A percentile compares a stretch with the other conserved stretches of the same genome.
These are phyloP conservation scores for Chrysanthemum makinoi DNA, from an alignment of 129 eudicot species.

Conservation along the genomic window DNA sequence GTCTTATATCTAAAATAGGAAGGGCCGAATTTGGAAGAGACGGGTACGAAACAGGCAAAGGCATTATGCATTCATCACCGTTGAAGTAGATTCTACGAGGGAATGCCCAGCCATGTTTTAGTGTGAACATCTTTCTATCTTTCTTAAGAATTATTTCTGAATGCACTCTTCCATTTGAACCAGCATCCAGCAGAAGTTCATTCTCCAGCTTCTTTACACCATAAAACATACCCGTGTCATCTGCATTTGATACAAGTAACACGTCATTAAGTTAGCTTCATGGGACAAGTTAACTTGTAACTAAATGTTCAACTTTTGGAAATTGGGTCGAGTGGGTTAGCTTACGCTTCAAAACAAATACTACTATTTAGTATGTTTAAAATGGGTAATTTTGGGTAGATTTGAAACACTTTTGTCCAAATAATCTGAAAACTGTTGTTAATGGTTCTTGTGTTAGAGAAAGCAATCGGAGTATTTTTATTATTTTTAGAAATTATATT, in stretches of 20 bases:
- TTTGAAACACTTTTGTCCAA: too few species aligned
- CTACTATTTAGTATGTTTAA: background rate
- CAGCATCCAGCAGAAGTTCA: conserved; percentile 36
- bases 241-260: conserved; percentile 32
- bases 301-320: too few species aligned
- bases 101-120: conserved; percentile 50
- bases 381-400: background rate
- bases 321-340: background rate
- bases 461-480: too few species aligned
- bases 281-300: too few species aligned
- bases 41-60: conserved; percentile 51
- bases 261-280: background rate
- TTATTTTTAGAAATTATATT: too few species aligned
- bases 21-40: conserved; percentile 38
- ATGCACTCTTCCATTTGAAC: conserved; percentile 40
- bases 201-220: conserved; percentile 36
- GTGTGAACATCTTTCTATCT: conserved; percentile 36
- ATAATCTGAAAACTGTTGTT: too few species aligned
- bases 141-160: conserved; percentile 44
- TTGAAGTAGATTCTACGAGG: conserved; percentile 48
- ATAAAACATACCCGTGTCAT: conserved; percentile 55
- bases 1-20: conserved; percentile 1
- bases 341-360: background rate
- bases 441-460: too few species aligned
- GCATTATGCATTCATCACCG: conserved; percentile 52